Evolutionary conservation across 192 early-diverging fungal species (phyloP), one percentile per base, ranked within the genome.

Genomic region (Backusella parvicylindrica): DNA sequence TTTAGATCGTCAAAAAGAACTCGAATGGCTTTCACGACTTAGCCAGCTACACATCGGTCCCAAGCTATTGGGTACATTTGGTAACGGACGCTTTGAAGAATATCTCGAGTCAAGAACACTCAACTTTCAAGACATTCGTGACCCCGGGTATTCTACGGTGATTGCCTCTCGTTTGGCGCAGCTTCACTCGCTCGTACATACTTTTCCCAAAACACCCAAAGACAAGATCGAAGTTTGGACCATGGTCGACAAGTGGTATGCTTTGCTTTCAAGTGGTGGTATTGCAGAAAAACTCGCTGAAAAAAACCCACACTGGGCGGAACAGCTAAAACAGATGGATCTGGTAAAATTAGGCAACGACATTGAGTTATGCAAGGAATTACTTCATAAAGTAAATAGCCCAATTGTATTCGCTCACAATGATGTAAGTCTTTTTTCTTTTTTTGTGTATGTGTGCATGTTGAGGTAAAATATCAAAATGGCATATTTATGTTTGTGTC

Each of bases 341-440:
- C 7, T 90, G 8, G 78, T 76, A 16, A 80, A 73, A 43, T 64
- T 96, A 28, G 70, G 82, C 12, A 35, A 40, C 0, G 85, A 86
- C 21, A 84, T 93, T 6, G 85, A 85, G 0, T 73, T 79, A 31
- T 72, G 86, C 0, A 86, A 89, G 64, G 28, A 68, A 8, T 68
- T 76, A 2, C 56, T 91, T 2, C 13, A 50, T 5, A 63, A 40
- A 1, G 67, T 88, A 15, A 67, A 86, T 23, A 86, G 83, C 8
- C 93, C 93, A 0, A 68, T 94, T 2, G 94, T 95, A 13, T 95
- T 97, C 84, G 89, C 90, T 9, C 95, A 97, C 79, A 95, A 93
- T 70, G 95, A 97, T 78, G 87, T 89, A 86, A 86, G 81, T 79
- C n/a, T 28, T 60, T 60, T 23, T 41, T 21, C 16, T 18, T 31